Conservation (phyloP, 805 yeast species). For the Yamadazyma tumulicola region DNA sequence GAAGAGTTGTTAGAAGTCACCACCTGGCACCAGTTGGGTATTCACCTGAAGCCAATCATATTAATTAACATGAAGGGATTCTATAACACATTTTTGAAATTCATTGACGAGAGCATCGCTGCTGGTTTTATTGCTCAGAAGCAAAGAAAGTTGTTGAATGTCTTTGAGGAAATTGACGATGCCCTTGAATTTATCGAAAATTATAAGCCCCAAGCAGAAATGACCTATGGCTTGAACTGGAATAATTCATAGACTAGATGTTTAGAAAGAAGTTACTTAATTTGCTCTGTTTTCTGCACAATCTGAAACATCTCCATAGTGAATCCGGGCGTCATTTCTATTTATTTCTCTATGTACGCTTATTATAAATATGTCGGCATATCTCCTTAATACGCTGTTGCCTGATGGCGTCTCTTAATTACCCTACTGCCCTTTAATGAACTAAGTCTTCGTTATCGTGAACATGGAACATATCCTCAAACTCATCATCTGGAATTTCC, state of each 20-base stretch:
- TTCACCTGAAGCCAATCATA: constrained; percentile 78
- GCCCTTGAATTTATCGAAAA: constrained; percentile 59
- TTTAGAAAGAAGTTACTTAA: no score
- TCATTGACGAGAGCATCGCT: constrained; percentile 55
- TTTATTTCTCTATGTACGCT: no score
- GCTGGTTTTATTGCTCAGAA: constrained; percentile 66
- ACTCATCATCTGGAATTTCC: constrained; percentile 40
- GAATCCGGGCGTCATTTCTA: no score
- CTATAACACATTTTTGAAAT: constrained; percentile 64
- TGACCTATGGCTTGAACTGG: constrained; percentile 69
- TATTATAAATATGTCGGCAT: no score
- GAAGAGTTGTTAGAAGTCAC: constrained; percentile 88
- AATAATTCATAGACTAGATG: constrained; percentile 10
- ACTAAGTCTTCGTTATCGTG: constrained; percentile 23
- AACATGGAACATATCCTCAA: constrained; percentile 41
- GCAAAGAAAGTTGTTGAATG: constrained; percentile 65
- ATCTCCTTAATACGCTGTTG: no score
- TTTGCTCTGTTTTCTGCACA: no score
- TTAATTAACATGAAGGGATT: constrained; percentile 77
- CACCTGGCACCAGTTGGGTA: constrained; percentile 88
- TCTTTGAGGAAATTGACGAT: constrained; percentile 66
- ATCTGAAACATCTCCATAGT: no score
- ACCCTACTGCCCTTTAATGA: constrained; percentile 10
- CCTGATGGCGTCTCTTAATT: no score
- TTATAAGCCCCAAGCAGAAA: constrained; percentile 66